These are phyloP conservation scores for Debaryomyces nepalensis DNA, from an alignment of 1,139 yeast genomes.

Conservation along the genomic window DNA sequence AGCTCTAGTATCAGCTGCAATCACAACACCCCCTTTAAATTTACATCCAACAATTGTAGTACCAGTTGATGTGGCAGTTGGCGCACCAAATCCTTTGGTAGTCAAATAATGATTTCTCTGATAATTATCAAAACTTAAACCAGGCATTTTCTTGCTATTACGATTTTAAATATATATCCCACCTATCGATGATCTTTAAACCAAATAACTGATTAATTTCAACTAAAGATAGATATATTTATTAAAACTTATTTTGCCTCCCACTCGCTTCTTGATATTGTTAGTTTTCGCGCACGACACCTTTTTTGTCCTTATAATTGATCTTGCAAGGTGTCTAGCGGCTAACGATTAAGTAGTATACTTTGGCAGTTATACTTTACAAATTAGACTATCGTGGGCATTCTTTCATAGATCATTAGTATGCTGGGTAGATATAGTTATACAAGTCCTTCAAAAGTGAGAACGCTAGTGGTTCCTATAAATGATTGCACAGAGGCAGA, in stretches of 20 bases:
- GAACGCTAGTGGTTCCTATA: constrained; percentile 72
- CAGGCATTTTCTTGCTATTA: constrained; percentile 60
- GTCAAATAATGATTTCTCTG: constrained; percentile 82
- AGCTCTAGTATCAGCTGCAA: constrained; percentile 98
- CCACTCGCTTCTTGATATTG: constrained; percentile 7
- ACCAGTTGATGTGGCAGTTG: constrained; percentile 95
- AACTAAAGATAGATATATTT: not conserved
- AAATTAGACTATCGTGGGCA: not conserved
- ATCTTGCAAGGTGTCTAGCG: not conserved
- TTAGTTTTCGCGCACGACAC: constrained; percentile 11
- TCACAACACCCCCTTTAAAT: constrained; percentile 90
- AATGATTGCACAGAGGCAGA: constrained; percentile 54
- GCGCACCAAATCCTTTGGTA: constrained; percentile 72
- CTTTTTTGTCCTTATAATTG: constrained; percentile 1
- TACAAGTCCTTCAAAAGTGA: constrained; percentile 65
- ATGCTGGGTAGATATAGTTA: constrained; percentile 31
- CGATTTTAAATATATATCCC: constrained; percentile 4
- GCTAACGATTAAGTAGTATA: not conserved
- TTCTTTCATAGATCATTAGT: not conserved
- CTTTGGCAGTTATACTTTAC: not conserved
- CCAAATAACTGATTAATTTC: not conserved
- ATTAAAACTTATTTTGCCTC: constrained; percentile 6
- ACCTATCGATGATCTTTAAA: not conserved
- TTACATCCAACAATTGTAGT: constrained; percentile 97
- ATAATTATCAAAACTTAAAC: constrained; percentile 88